Evolutionary conservation across 1,139 yeast species (phyloP).

Genomic region (Candida smagusa): DNA sequence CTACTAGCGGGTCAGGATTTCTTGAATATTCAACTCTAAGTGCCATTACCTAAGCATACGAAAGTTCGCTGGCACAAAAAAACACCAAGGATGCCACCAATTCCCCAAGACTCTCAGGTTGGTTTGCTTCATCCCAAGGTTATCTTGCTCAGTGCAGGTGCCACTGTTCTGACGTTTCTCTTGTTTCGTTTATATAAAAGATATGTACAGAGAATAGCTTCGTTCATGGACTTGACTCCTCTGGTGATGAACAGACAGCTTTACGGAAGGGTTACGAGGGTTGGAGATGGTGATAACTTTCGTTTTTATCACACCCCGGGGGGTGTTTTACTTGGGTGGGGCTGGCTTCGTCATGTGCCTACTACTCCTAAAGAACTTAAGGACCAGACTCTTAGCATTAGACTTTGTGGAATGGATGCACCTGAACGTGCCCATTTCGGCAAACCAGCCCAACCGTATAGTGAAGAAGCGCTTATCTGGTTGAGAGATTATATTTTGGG

Average conservation of each 20-base stretch:
- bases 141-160: constrained; percentile 36
- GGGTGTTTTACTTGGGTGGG: constrained; percentile 87
- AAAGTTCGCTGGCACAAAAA: background rate
- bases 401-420: constrained; percentile 96
- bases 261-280: constrained; percentile 84
- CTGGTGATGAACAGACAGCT: constrained; percentile 35
- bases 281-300: constrained; percentile 96
- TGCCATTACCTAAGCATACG: too few species aligned
- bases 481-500: constrained; percentile 62
- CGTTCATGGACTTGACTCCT: constrained; percentile 40
- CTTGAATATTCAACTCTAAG: too few species aligned
- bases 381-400: constrained; percentile 59
- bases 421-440: constrained; percentile 97
- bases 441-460: constrained; percentile 83
- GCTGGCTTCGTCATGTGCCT: constrained; percentile 66
- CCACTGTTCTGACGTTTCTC: constrained; percentile 30
- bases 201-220: constrained; percentile 32
- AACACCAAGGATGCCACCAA: background rate
- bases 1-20: too few species aligned
- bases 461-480: constrained; percentile 85
- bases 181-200: constrained; percentile 33
- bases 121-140: constrained; percentile 41
- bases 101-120: constrained; percentile 9
- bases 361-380: constrained; percentile 44
- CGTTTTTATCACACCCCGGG: constrained; percentile 94